A percentile compares a stretch with the other conserved stretches of the same genome.
phyloP scores from a whole-genome alignment of 2,329 filamentous ascomycete species.

The Epichloe amarillans region DNA sequence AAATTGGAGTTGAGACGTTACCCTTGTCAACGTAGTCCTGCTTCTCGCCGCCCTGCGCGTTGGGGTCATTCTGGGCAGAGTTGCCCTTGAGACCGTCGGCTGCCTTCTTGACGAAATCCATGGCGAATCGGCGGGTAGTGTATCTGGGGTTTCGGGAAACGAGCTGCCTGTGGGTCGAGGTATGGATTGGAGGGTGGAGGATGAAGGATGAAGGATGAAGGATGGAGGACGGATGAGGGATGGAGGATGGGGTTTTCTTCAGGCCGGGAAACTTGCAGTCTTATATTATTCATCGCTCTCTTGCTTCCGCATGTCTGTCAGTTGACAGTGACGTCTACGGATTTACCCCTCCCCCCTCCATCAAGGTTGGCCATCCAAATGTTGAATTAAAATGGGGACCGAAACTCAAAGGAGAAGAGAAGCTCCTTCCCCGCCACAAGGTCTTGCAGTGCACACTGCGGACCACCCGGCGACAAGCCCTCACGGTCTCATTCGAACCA shows the following conservation, averaged over 20 bases:
- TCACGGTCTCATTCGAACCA: too few species aligned
- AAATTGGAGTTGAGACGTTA: slow-evolving; percentile 6
- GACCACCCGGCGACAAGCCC: too few species aligned
- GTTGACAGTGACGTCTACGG: background rate
- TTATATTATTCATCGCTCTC: background rate
- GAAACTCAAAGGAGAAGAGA: background rate
- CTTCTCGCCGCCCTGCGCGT: slow-evolving; percentile 9
- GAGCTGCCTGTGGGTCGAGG: background rate
- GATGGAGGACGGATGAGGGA: too few species aligned
- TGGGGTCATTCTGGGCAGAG: slow-evolving; percentile 8
- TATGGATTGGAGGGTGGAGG: too few species aligned
- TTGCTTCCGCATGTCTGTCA: background rate
- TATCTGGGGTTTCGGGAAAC: background rate
- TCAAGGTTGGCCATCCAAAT: background rate
- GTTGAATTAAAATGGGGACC: background rate
- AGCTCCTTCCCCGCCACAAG: too few species aligned
- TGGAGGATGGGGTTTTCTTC: too few species aligned
- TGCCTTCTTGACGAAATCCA: slow-evolving; percentile 28
- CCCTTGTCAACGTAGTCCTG: slow-evolving; percentile 27
- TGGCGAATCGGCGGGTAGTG: slow-evolving; percentile 5
- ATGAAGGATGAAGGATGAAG: too few species aligned
- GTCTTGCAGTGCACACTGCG: too few species aligned
- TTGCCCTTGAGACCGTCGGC: slow-evolving; percentile 10
- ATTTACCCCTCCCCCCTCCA: background rate
- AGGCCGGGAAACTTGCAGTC: background rate